phyloP scores from a whole-genome alignment of 441 rosid genomes.

The Syzygium malaccense region DNA sequence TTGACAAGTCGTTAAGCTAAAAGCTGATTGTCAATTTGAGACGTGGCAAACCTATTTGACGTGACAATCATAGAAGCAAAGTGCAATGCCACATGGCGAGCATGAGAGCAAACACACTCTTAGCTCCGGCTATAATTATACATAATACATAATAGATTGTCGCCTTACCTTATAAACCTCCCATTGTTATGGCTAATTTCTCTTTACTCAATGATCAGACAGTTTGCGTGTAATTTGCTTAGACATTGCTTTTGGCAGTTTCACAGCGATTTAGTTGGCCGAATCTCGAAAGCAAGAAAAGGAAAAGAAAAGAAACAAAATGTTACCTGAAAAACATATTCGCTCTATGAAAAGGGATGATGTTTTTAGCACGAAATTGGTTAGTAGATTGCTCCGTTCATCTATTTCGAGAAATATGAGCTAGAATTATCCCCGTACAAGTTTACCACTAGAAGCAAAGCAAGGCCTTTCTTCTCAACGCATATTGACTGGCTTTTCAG shows the following conservation, averaged over 20 bases:
- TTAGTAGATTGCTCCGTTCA: not conserved
- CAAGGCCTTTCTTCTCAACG: not conserved
- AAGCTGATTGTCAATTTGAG: too few relatives aligned
- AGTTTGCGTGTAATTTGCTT: not conserved
- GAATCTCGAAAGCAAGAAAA: not conserved
- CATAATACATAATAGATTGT: too few relatives aligned
- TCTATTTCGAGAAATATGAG: not conserved
- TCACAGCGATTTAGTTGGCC: not conserved
- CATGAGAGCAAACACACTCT: too few relatives aligned
- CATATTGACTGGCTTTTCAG: not conserved
- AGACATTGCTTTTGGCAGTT: not conserved
- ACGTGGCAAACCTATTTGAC: too few relatives aligned
- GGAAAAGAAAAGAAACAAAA: too few relatives aligned
- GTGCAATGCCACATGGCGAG: too few relatives aligned
- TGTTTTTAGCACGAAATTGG: not conserved
- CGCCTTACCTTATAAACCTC: not conserved
- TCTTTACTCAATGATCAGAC: not conserved
- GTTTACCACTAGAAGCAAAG: not conserved
- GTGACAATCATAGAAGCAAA: too few relatives aligned
- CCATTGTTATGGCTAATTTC: not conserved
- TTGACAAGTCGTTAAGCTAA: too few relatives aligned
- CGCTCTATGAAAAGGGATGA: too few relatives aligned
- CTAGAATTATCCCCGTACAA: not conserved
- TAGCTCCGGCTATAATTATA: not conserved
- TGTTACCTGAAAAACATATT: too few relatives aligned